These are phyloP conservation scores for Dioszegia hungarica DNA, from an alignment of 768 basidiomycete genomes.

Conservation along the genomic window DNA sequence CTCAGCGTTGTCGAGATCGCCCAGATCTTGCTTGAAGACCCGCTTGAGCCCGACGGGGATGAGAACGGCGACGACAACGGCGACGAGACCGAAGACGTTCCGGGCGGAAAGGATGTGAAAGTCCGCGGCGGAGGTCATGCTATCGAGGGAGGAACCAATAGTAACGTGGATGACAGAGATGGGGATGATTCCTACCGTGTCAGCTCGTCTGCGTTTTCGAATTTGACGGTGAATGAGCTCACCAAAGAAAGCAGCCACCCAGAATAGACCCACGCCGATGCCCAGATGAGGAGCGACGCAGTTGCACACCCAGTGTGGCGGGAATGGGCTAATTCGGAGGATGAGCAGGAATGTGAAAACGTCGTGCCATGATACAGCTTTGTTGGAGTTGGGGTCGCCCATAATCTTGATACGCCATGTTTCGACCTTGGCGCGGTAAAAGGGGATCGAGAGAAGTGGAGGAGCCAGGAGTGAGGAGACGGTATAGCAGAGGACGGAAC, in stretches of 20 bases:
- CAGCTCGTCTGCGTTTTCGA: neutral
- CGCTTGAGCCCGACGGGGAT: slow-evolving; percentile 86
- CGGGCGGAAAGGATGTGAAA: slow-evolving; percentile 89
- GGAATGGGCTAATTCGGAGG: slow-evolving; percentile 84
- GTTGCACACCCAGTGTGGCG: slow-evolving; percentile 90
- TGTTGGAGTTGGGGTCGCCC: slow-evolving; percentile 65
- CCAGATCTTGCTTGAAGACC: slow-evolving; percentile 67
- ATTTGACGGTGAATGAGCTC: neutral
- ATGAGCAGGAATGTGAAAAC: slow-evolving; percentile 88
- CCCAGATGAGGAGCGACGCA: slow-evolving; percentile 87
- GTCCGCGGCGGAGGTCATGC: slow-evolving; percentile 90
- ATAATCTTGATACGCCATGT: slow-evolving; percentile 74
- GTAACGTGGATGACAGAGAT: slow-evolving; percentile 91
- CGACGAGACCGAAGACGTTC: slow-evolving; percentile 78
- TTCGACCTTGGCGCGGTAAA: slow-evolving; percentile 76
- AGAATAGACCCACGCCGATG: slow-evolving; percentile 78
- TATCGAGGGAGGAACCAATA: slow-evolving; percentile 82
- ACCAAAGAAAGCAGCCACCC: slow-evolving; percentile 79
- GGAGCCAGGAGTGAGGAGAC: slow-evolving; percentile 89
- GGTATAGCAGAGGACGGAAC: slow-evolving; percentile 85
- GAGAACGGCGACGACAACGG: slow-evolving; percentile 84
- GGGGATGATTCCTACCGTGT: slow-evolving; percentile 61
- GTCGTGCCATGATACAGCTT: slow-evolving; percentile 46
- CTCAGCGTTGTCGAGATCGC: slow-evolving; percentile 34
- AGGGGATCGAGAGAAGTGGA: slow-evolving; percentile 78